phyloP scores from a whole-genome alignment of 768 basidiomycete species.

The Xerocomellus chrysenteron region DNA sequence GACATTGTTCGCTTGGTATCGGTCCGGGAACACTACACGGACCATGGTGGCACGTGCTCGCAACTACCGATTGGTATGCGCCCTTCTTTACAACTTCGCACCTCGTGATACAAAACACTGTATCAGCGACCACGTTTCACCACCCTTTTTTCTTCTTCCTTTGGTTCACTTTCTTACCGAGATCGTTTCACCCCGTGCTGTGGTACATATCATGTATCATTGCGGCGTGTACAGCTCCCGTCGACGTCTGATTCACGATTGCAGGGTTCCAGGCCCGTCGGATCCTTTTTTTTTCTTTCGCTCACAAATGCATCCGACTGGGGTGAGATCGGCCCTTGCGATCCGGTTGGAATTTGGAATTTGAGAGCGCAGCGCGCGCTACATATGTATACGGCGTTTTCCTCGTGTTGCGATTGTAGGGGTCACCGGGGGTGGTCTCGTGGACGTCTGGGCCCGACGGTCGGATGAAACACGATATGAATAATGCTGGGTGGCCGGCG shows the following conservation, averaged over 20 bases:
- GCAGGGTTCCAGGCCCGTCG: neutral
- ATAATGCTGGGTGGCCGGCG: too few species aligned
- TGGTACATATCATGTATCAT: neutral
- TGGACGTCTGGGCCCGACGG: too few species aligned
- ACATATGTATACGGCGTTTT: too few species aligned
- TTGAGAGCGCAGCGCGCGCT: too few species aligned
- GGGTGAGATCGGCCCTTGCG: neutral
- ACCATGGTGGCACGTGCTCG: too few species aligned
- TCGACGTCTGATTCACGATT: neutral
- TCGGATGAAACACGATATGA: too few species aligned
- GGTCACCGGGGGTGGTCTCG: too few species aligned
- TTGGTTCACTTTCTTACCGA: neutral
- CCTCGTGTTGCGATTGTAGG: too few species aligned
- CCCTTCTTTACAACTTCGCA: neutral
- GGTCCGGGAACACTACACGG: neutral
- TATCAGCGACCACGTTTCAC: neutral
- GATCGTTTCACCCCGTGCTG: neutral
- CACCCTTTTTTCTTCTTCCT: neutral
- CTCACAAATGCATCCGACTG: too few species aligned
- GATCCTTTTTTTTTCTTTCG: neutral
- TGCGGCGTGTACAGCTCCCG: neutral
- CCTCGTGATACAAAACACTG: neutral
- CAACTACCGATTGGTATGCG: neutral
- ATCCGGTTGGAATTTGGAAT: neutral
- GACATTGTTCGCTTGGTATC: neutral